These are phyloP conservation scores for Barnettozyma californica DNA, from an alignment of 805 yeast genomes.

Conservation along the genomic window DNA sequence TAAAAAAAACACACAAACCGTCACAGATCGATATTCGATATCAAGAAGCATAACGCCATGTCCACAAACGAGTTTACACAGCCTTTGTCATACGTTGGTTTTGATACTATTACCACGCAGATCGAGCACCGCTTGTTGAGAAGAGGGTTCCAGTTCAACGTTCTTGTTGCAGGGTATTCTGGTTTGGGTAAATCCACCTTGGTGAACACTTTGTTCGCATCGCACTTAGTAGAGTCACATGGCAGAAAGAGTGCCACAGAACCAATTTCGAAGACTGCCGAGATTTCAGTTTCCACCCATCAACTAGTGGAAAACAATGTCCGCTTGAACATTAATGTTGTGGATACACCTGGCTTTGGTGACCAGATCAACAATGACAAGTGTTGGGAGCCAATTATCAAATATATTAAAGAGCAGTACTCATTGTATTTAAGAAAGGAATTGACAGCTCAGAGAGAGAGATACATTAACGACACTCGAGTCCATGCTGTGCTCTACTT, in stretches of 20 bases:
- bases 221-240: slow-evolving; percentile 66
- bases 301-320: slow-evolving; percentile 82
- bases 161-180: slow-evolving; percentile 90
- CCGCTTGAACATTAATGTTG: slow-evolving; percentile 75
- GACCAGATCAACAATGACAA: slow-evolving; percentile 93
- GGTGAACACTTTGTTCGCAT: slow-evolving; percentile 83
- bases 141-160: slow-evolving; percentile 89
- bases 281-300: slow-evolving; percentile 68
- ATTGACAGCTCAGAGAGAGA: slow-evolving; percentile 90
- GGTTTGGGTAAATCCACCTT: slow-evolving; percentile 94
- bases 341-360: slow-evolving; percentile 98
- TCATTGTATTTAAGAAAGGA: slow-evolving; percentile 87
- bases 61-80: slow-evolving; percentile 2
- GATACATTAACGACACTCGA: slow-evolving; percentile 75
- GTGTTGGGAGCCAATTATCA: slow-evolving; percentile 95
- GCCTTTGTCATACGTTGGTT: slow-evolving; percentile 86
- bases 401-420: slow-evolving; percentile 93
- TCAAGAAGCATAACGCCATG: background rate
- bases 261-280: slow-evolving; percentile 82
- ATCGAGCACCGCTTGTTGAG: slow-evolving; percentile 88
- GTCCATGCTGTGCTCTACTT: slow-evolving; percentile 92
- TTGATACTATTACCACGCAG: slow-evolving; percentile 93
- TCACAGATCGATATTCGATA: background rate
- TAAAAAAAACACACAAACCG: background rate
- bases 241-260: slow-evolving; percentile 67